Percentiles rank a stretch among this genome's conserved stretches.
These are phyloP conservation scores for Coffea eugenioides DNA, from an alignment of 257 asterid species.

Conservation along the genomic window DNA sequence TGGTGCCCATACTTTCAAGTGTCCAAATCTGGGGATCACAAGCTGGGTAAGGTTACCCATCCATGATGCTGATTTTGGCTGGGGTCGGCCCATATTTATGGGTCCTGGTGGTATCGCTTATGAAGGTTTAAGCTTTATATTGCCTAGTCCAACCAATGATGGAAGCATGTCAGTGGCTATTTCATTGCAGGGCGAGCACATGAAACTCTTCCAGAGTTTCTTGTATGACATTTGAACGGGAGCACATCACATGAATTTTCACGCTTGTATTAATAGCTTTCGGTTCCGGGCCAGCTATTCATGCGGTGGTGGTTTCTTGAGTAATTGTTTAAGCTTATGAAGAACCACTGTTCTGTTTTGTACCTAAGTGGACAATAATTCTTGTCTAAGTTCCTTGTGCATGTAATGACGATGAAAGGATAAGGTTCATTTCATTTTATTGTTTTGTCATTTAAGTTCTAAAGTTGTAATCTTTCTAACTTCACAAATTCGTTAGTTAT, in stretches of 20 bases:
- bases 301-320: background rate
- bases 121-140: constrained; percentile 73
- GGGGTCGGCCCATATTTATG: constrained; percentile 89
- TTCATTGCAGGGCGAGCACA: constrained; percentile 68
- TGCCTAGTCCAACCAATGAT: constrained; percentile 66
- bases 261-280: background rate
- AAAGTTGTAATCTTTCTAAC: background rate
- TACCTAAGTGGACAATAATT: background rate
- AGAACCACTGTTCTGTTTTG: background rate
- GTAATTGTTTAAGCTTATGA: background rate
- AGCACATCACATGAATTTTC: background rate
- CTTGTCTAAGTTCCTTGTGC: background rate
- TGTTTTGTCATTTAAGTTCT: background rate
- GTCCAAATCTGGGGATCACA: constrained; percentile 91
- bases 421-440: background rate
- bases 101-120: constrained; percentile 91
- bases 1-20: constrained; percentile 79
- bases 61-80: constrained; percentile 85
- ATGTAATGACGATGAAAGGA: background rate
- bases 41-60: constrained; percentile 90
- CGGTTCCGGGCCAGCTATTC: background rate
- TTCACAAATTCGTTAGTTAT: background rate
- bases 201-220: constrained; percentile 70
- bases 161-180: constrained; percentile 80
- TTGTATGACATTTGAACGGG: constrained; percentile 55